Base-by-base conservation (phyloP, 164 flowering plant species). In the Vitis rupestris region DNA sequence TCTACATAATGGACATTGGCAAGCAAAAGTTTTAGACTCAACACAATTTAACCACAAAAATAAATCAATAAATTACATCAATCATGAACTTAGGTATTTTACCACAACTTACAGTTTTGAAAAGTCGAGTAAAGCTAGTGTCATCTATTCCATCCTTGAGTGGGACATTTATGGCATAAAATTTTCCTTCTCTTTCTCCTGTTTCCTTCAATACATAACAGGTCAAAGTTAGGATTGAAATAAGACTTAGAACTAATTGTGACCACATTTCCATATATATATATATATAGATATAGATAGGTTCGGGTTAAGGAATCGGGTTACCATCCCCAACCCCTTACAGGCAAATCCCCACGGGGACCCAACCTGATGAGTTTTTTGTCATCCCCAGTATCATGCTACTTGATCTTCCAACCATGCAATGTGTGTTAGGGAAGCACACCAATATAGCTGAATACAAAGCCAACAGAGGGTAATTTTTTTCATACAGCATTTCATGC, bases 131-230 rank as follows among this genome's bases (percentile, higher is more conserved):
- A 82, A 95, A 95, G 81, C 97, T 89, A 51, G 82, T 50, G 75
- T 95, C 99, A 80, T 93, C 98, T 81, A 95, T 93, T 73, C 99
- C 99, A 81, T 95, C 90, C 84, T 89, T 95, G 65, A 95, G 89
- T 15, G 99, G 98, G 50, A 95, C 97, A 85, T 93, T 95, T 57
- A 95, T 93, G 69, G 99, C 94, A 82, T 95, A 95, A 65, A 76
- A 85, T 78, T 89, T 95, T 61, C 99, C 98, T 90, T 95, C 99
- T 85, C 89, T 86, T 80, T 93, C 97, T 75, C 99, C 98, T 70
- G 83, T 80, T 82, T 88, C 99, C 99, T 95, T 82, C 84, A 84
- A 64, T 71, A 79, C 37, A 61, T 70, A 72, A 65, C 9, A 54
- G 62, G 51, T 16, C 58, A 75, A 31, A 17, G 47, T 48, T 48